Conservation (phyloP, 225 moss, liverwort and hornwort genomes). For the Pseudisothecium myosuroides region DNA sequence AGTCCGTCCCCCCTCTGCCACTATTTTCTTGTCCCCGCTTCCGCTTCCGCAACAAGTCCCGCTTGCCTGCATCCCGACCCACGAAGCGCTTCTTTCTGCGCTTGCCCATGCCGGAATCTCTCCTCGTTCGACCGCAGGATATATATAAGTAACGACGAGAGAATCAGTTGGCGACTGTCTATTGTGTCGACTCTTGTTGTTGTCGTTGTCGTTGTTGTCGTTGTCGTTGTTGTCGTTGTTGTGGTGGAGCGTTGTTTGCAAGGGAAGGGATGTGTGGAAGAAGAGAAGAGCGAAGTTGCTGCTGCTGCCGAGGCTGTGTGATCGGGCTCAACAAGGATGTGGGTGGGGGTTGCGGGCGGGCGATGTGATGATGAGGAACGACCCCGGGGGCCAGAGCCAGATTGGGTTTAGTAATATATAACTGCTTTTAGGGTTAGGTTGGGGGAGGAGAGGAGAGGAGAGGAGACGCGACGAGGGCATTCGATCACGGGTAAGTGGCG, state of each 20-base stretch:
- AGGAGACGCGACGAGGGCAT: not conserved
- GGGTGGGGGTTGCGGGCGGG: not conserved
- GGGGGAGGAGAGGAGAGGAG: not conserved
- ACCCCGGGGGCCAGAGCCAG: slow-evolving; percentile 5
- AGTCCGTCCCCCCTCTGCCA: not conserved
- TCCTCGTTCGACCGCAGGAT: not conserved
- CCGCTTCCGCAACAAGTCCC: not conserved
- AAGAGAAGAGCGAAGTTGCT: not conserved
- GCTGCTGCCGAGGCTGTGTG: not conserved
- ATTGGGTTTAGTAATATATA: slow-evolving; percentile 11
- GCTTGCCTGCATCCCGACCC: not conserved
- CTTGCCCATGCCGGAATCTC: not conserved
- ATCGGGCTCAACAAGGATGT: not conserved
- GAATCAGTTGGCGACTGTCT: not conserved
- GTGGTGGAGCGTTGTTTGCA: not conserved
- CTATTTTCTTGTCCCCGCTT: not conserved
- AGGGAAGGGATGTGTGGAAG: not conserved
- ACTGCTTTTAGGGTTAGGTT: slow-evolving; percentile 39
- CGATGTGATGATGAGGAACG: slow-evolving; percentile 14
- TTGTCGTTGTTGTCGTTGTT: not conserved
- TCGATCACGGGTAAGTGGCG: not conserved
- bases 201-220: not conserved
- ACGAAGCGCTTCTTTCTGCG: not conserved
- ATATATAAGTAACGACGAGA: not conserved
- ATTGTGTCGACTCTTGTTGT: not conserved